A percentile compares a stretch with the other conserved stretches of the same genome.
Conservation (phyloP, 2,329 filamentous ascomycete species). For the Fusarium bactridioides region DNA sequence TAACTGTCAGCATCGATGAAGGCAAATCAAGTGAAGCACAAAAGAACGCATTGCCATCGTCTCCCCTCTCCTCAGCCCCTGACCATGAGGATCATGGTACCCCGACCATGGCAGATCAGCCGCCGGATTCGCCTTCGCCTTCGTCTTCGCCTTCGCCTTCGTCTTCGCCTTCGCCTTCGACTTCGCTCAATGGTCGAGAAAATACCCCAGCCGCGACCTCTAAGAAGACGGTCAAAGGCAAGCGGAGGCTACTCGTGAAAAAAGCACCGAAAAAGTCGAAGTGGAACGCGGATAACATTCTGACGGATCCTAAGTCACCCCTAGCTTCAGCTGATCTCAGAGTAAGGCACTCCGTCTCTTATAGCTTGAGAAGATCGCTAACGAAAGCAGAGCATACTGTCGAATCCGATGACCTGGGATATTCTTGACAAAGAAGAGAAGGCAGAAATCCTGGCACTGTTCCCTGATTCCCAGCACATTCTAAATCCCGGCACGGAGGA, state of each 20-base stretch:
- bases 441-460: slow-evolving; percentile 49
- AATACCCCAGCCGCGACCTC: neutral
- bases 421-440: slow-evolving; percentile 46
- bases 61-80: slow-evolving; percentile 21
- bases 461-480: slow-evolving; percentile 51
- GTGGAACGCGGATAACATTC: slow-evolving; percentile 48
- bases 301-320: slow-evolving; percentile 50
- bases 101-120: neutral
- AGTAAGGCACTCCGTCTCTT: slow-evolving; percentile 30
- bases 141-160: neutral
- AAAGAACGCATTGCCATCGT: neutral
- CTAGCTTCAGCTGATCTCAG: slow-evolving; percentile 50
- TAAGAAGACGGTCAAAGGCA: slow-evolving; percentile 31
- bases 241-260: slow-evolving; percentile 35
- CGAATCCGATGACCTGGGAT: slow-evolving; percentile 51
- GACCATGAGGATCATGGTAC: slow-evolving; percentile 3
- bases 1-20: neutral
- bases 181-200: slow-evolving; percentile 8
- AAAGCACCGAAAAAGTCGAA: slow-evolving; percentile 43
- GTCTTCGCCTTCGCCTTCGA: neutral
- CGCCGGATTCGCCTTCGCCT: neutral
- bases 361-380: neutral
- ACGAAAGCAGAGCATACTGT: slow-evolving; percentile 46
- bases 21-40: neutral
- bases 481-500: slow-evolving; percentile 45